A percentile compares a stretch with the other conserved stretches of the same genome.
phyloP scores from a whole-genome alignment of 768 basidiomycete species.

The Lactifluus piperatus region DNA sequence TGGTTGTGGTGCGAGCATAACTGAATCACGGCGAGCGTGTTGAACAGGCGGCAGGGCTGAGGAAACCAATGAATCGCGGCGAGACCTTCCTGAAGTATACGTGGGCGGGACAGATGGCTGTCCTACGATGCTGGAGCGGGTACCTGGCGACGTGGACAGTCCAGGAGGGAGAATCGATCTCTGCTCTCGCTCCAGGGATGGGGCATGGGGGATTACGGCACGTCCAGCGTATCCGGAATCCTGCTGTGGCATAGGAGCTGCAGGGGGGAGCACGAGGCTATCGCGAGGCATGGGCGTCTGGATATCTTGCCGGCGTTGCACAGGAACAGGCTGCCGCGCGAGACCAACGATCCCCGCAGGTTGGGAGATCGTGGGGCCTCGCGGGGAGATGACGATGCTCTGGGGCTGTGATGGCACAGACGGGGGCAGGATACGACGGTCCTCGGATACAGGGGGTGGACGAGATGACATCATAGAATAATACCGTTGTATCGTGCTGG shows the following conservation, averaged over 20 bases:
- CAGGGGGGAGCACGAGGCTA: slow-evolving; percentile 9
- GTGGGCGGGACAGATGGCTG: slow-evolving; percentile 1
- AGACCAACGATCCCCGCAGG: neutral
- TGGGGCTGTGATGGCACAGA: slow-evolving; percentile 11
- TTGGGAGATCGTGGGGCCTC: slow-evolving; percentile 5
- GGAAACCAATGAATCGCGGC: slow-evolving; percentile 2
- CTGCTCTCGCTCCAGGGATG: slow-evolving; percentile 29
- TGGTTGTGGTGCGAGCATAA: slow-evolving; percentile 2
- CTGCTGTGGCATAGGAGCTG: neutral
- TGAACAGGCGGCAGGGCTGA: neutral
- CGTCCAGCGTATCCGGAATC: slow-evolving; percentile 13
- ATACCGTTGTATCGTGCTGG: slow-evolving; percentile 9
- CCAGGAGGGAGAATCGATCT: slow-evolving; percentile 10
- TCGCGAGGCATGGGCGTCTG: slow-evolving; percentile 18
- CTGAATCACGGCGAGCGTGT: slow-evolving; percentile 16
- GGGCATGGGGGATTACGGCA: neutral
- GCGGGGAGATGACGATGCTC: slow-evolving; percentile 1
- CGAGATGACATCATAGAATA: slow-evolving; percentile 17
- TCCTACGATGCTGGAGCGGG: neutral
- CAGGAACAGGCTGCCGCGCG: neutral
- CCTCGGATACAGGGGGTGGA: slow-evolving; percentile 7
- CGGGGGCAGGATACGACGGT: slow-evolving; percentile 15
- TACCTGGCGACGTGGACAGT: slow-evolving; percentile 8
- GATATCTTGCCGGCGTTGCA: slow-evolving; percentile 7
- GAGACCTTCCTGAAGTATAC: neutral